Base-by-base conservation (phyloP, 2,329 filamentous ascomycete species). In the Hymenotorrendiella dingleyae region DNA sequence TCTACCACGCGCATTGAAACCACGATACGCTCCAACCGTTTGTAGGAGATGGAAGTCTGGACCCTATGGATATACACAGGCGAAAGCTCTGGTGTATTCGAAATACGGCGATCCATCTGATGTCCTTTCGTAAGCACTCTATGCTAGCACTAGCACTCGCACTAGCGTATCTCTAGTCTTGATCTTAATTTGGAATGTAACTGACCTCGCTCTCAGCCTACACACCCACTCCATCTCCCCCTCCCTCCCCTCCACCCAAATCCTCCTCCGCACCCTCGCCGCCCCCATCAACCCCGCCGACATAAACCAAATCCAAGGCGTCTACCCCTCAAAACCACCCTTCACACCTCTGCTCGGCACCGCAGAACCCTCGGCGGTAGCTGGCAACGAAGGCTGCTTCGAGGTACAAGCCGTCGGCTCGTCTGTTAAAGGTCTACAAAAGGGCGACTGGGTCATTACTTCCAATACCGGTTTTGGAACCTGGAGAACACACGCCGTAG, bases 221-320 rank as follows among this genome's bases (percentile, higher is more conserved):
- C 85, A 90, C 66, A 75, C 69, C 0, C 80, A 90, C 68, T 87
- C 84, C 54, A 87, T 91, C 60, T 83, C 83, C 4, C 85, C 86
- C 3, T 75, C 78, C 3, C 76, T 89, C 50, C 83, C 86, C 36
- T 63, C 70, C 24, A 69, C 76, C 42, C 69, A 76, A 50, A 69
- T 94, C 54, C 89, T 91, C 42, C 72, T 98, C 47, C 87, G 88
- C 64, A 83, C 93, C 57, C 86, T 98, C 57, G 86, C 90, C 23
- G 81, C 89, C 1, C 88, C 93, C 44, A 87, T 98, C 65, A 98
- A 98, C 69, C 93, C 93, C 19, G 90, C 93, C 59, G 93, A 98
- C 68, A 86, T 98, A 65, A 98, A 98, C 72, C 91, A 91, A 58
- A 86, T 98, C 59, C 93, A 98, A 71, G 93, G 93, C 53, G 89